Evolutionary conservation across 805 yeast genomes (phyloP).

Genomic region (Wickerhamiella cacticola): DNA sequence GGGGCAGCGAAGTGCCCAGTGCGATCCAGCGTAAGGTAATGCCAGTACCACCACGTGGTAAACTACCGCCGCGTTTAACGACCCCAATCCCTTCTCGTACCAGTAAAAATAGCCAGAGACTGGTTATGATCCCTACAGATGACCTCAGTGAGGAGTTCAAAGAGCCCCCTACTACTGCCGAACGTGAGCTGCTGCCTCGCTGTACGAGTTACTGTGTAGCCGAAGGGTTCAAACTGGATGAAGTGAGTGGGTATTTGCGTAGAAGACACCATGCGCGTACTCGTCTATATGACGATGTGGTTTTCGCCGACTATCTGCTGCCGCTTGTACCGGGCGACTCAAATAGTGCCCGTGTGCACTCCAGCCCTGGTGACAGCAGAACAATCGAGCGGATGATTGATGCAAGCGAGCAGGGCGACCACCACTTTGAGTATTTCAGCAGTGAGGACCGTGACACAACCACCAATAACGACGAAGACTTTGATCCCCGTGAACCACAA

Average conservation of each 20-base stretch:
- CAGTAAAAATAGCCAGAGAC: constrained; percentile 71
- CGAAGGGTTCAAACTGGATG: constrained; percentile 59
- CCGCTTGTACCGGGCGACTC: constrained; percentile 69
- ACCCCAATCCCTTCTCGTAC: constrained; percentile 40
- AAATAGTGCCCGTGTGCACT: constrained; percentile 29
- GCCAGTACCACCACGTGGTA: background rate
- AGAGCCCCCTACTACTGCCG: constrained; percentile 26
- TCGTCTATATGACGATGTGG: constrained; percentile 80
- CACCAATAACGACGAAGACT: constrained; percentile 37
- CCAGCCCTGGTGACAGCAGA: constrained; percentile 31
- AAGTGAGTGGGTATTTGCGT: constrained; percentile 51
- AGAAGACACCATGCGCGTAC: constrained; percentile 74
- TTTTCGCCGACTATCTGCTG: constrained; percentile 77
- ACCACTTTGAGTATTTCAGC: constrained; percentile 80
- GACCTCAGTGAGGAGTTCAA: constrained; percentile 18
- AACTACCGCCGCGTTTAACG: constrained; percentile 19
- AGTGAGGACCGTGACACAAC: constrained; percentile 37
- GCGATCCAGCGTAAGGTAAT: constrained; percentile 29
- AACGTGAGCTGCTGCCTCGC: constrained; percentile 44
- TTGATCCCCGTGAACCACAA: constrained; percentile 89
- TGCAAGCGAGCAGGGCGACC: constrained; percentile 75
- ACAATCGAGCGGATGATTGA: constrained; percentile 69
- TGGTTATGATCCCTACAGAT: constrained; percentile 48
- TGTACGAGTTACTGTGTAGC: constrained; percentile 88
- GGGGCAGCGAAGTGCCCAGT: constrained; percentile 79